Conservation (phyloP, 495 filamentous ascomycete species). For the Hypoxylon crocopeplum region DNA sequence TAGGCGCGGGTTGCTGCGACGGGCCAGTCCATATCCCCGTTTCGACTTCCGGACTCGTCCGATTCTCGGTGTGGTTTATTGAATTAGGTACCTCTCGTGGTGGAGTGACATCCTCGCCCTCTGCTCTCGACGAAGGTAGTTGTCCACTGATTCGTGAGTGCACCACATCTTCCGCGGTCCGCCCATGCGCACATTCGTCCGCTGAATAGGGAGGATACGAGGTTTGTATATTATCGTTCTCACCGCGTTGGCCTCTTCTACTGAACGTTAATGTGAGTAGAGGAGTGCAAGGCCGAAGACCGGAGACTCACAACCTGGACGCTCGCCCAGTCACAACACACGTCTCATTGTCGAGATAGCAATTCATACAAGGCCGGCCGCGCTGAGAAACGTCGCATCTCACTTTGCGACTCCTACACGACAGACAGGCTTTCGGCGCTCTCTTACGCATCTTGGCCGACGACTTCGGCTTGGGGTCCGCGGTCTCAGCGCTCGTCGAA, state of each 20-base stretch:
- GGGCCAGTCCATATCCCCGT: constrained; percentile 9
- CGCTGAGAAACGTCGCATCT: constrained; percentile 58
- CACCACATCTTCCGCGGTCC: constrained; percentile 31
- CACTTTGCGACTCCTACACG: constrained; percentile 59
- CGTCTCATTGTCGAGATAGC: constrained; percentile 46
- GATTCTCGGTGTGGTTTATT: constrained; percentile 12
- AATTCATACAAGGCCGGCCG: constrained; percentile 58
- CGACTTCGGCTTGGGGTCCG: constrained; percentile 34
- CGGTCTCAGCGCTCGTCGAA: constrained; percentile 20
- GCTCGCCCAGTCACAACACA: constrained; percentile 50
- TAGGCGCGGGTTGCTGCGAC: not conserved
- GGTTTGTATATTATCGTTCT: constrained; percentile 28
- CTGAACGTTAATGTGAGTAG: constrained; percentile 34
- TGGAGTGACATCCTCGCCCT: constrained; percentile 15
- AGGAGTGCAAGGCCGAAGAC: constrained; percentile 25
- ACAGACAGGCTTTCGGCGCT: constrained; percentile 55
- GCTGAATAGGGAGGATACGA: constrained; percentile 32
- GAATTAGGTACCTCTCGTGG: constrained; percentile 18
- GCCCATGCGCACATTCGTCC: constrained; percentile 31
- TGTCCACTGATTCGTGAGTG: constrained; percentile 34
- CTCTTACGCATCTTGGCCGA: constrained; percentile 44
- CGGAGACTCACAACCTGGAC: constrained; percentile 45
- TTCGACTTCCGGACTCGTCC: constrained; percentile 8
- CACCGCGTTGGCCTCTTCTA: constrained; percentile 35
- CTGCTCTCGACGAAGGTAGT: constrained; percentile 13